Base-by-base conservation (phyloP, 257 asterid genomes). In the Ocimum tenuiflorum region DNA sequence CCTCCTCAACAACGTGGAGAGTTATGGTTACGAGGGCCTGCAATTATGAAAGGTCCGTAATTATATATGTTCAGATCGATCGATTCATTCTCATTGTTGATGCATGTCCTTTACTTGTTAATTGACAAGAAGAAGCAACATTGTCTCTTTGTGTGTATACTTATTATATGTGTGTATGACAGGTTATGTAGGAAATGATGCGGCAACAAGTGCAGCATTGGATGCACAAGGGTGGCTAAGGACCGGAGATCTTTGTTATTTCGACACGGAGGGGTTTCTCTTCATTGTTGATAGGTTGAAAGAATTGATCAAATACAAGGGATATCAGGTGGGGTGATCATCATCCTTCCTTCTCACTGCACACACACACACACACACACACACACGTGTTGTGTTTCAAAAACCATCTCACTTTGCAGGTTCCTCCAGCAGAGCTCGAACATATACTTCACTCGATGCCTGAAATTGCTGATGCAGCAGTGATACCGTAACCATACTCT, bases 361-460 rank as follows among this genome's bases (percentile, higher is more conserved):
- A 38, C 20, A 9, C 54, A 50, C 20, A 63, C 47, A 3, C 8
- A 23, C n/a, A 4, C 18, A 7, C 35, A 49, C 13, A 15, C 8
- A 52, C 4, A 27, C 31, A 27, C 4, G 31, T 27, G 2, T 27
- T 27, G 3, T 63, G 22, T 58, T 71, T 38, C 38, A 56, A 71
- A 51, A 55, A 31, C 0, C 3, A 27, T 27, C 3, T 27, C 3
- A 27, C 20, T 42, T 72, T 78, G 42, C 88, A 92, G 99, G 99
- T 92, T 62, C 95, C 99, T 22, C 99, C 99, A 11, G 99, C 91
- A 3, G 99, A 92, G 70, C 80, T 92, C 65, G 99, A 92, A 70
- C 96, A 90, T 43, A 35, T 92, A 51, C 99, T 92, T 73, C 94
- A 76, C 42, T 86, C 95, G 8, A 71, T 86, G 42, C 96, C 96